Percentiles rank a stretch among this genome's conserved stretches.
These are phyloP conservation scores for Ogataea wickerhamii DNA, from an alignment of 805 yeast genomes.

Conservation along the genomic window DNA sequence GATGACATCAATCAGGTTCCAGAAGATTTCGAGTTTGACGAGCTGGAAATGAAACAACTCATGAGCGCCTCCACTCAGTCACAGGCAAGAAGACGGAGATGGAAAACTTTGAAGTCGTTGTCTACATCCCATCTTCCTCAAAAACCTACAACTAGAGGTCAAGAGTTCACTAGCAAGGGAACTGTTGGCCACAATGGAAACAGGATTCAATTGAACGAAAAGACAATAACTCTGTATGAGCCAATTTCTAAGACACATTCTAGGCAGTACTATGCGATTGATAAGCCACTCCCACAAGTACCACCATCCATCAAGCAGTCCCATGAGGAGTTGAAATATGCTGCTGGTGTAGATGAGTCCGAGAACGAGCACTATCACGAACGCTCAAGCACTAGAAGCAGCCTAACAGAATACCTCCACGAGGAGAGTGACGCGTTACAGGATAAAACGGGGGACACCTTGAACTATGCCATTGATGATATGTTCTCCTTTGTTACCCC, in stretches of 20 bases:
- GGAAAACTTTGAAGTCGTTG: not conserved
- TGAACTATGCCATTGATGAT: constrained; percentile 3
- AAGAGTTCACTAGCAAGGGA: not conserved
- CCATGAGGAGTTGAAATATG: constrained; percentile 6
- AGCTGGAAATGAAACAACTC: constrained; percentile 3
- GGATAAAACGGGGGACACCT: constrained; percentile 1
- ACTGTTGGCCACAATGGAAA: constrained; percentile 5
- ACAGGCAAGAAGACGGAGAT: constrained; percentile 6
- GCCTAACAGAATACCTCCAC: not conserved
- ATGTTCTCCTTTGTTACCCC: constrained; percentile 17
- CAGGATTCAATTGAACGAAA: constrained; percentile 21
- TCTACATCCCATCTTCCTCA: not conserved
- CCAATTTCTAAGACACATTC: constrained; percentile 12
- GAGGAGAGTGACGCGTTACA: not conserved
- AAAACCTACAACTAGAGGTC: not conserved
- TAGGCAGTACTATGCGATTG: constrained; percentile 1
- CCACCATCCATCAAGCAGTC: constrained; percentile 2
- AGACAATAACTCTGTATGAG: constrained; percentile 31
- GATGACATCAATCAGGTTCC: constrained; percentile 37
- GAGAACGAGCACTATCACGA: constrained; percentile 1
- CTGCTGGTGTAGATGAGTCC: constrained; percentile 10
- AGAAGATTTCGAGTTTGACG: constrained; percentile 33
- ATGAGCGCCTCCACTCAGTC: constrained; percentile 2
- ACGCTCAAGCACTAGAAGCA: not conserved
- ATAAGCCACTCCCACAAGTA: constrained; percentile 5